phyloP scores from a whole-genome alignment of 129 eudicot genomes.

The Helianthus tuberosus region DNA sequence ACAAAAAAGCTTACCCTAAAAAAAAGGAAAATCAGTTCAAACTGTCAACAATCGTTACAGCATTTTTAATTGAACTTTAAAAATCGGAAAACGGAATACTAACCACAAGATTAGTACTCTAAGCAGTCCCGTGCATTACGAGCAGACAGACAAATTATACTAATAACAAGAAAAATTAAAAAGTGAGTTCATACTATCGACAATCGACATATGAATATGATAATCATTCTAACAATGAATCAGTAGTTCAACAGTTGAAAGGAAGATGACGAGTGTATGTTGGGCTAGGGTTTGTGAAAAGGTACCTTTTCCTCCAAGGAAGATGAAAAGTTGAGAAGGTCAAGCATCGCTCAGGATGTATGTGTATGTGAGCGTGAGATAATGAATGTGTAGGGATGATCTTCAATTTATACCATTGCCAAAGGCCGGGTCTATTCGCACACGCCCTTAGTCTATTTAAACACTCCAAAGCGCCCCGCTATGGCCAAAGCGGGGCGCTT shows the following conservation, averaged over 20 bases:
- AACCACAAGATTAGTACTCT: no score
- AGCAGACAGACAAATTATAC: no score
- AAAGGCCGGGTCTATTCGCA: no score
- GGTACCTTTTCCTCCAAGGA: background rate
- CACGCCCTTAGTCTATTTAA: no score
- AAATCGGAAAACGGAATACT: no score
- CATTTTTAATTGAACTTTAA: no score
- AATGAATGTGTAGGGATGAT: background rate
- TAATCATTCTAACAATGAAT: background rate
- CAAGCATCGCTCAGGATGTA: background rate
- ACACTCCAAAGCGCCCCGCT: no score
- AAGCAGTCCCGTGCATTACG: no score
- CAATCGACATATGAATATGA: background rate
- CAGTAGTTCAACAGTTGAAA: background rate
- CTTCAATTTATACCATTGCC: background rate
- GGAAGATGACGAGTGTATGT: background rate
- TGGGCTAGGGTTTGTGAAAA: conserved; percentile 1
- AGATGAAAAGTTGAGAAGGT: conserved; percentile 8
- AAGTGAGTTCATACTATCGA: background rate
- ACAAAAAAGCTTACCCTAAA: background rate
- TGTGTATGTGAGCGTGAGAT: background rate
- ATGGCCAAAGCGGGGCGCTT: no score
- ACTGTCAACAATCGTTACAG: background rate
- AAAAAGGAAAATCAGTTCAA: background rate
- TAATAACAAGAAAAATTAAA: background rate